Evolutionary conservation across 176 grass and related monocot species (phyloP), one percentile per base, ranked within the genome.

Genomic region (Oryza nivara): DNA sequence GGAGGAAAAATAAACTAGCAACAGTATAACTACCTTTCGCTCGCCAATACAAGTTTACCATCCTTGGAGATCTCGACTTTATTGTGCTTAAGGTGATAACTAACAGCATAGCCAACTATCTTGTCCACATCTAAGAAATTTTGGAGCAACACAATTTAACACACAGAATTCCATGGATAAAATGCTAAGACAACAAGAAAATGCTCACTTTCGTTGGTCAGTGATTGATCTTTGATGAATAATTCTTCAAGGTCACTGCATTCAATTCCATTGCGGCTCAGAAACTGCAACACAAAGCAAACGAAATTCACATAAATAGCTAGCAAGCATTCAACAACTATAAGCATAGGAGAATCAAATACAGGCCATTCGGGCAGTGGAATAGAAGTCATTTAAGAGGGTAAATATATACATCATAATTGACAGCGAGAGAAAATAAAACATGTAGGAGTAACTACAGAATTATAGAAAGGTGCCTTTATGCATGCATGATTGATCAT

Each of bases 191-290:
- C 60, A 92, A 17, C 78, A 81, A n/a, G 77, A 82, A 85, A 68
- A 28, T 81, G 90, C 96, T 96, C 65, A 99, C 96, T 99, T 83
- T 99, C 96, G 67, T 92, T 99, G 61, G 88, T 96, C 68, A 99
- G 87, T 40, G 90, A 88, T 79, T 99, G 93, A 70, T 99, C 96
- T 78, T 96, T 99, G 73, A 99, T 94, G 34, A 91, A 96, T 88
- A 99, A 67, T 77, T 92, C 84, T 81, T 99, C 96, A 91, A 94
- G 84, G 68, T 96, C 90, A 89, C 88, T 88, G 83, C 96, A 96
- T 67, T 99, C 96, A 47, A 99, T 90, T 71, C 88, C 88, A 83
- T 84, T 94, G 56, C 89, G 90, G 75, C 19, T 89, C 65, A 99
- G 86, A 79, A 99, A 99, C 96, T 99, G 88, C 78, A 76, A 54